Evolutionary conservation across 768 basidiomycete species (phyloP).

Genomic region (Hericium erinaceus): DNA sequence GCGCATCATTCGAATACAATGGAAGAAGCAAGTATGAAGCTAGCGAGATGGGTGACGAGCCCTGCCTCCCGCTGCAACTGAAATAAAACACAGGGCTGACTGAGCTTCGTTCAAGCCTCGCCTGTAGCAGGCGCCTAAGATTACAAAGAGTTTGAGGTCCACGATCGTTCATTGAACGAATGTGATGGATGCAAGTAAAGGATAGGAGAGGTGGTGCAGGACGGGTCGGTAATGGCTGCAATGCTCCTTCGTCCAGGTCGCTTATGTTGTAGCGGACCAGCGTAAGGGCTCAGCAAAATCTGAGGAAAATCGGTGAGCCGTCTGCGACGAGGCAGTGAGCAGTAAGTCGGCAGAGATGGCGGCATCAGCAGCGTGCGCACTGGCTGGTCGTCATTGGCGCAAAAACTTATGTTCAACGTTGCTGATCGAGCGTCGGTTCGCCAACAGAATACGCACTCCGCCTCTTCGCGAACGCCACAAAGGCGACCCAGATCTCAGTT

Average conservation of each 20-base stretch:
- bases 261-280: not conserved
- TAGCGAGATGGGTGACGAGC: too few species aligned
- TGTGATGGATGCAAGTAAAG: not conserved
- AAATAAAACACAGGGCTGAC: too few species aligned
- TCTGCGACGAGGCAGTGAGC: not conserved
- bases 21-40: too few species aligned
- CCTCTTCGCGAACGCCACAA: not conserved
- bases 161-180: not conserved
- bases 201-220: slow-evolving; percentile 1
- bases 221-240: not conserved
- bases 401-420: not conserved
- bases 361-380: not conserved
- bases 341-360: not conserved
- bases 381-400: not conserved
- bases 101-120: too few species aligned
- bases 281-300: not conserved
- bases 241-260: not conserved
- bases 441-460: not conserved
- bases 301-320: not conserved
- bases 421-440: not conserved
- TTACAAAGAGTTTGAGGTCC: not conserved
- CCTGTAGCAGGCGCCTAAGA: too few species aligned
- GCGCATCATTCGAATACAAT: too few species aligned
- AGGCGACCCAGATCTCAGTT: not conserved
- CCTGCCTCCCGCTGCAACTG: too few species aligned